Evolutionary conservation across 129 eudicot genomes (phyloP), one percentile per base, ranked within the genome.

Genomic region (Ambrosia artemisiifolia): DNA sequence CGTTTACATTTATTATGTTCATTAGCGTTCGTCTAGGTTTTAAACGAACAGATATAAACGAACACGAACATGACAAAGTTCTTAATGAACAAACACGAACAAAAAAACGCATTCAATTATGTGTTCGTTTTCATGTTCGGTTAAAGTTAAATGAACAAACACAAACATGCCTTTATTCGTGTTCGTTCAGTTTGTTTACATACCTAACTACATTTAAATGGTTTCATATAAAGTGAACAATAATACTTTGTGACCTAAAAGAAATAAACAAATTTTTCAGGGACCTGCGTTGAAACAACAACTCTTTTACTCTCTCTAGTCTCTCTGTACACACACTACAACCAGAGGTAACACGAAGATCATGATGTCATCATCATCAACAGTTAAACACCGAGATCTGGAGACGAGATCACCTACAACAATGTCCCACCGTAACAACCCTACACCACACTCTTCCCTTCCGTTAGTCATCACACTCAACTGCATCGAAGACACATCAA

Each of bases 381-480:
- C 51, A 55, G 28, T 24, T 24, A 24, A 24, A 24, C 28, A 24
- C 28, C 61, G 77, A 80, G 77, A 67, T 61, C 72, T 44, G 40
- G 80, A 63, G 12, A 36, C 79, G 61, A 83, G 86, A 89, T 86
- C 88, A 66, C 78, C 87, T 11, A 78, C 86, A 19, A 73, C 85
- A 82, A 83, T 81, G 85, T 48, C 83, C 16, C 75, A 79, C 60
- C 85, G 73, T 28, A 79, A 56, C 79, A 78, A 42, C 71, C 38
- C 84, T 33, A 51, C 87, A 16, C 48, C 84, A 11, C 67, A 73
- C 19, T 57, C 78, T 4, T 5, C 77, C 3, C 80, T 85, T 10
- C 98, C 98, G 0, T 38, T 85, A 5, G 88, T 90, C 11, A 84
- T 94, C 30, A 86, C 99, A 13, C 99, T 94, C 61, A 94, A 94